A percentile compares a stretch with the other conserved stretches of the same genome.
phyloP scores from a whole-genome alignment of 345 rosid species.

The Populus deltoides region DNA sequence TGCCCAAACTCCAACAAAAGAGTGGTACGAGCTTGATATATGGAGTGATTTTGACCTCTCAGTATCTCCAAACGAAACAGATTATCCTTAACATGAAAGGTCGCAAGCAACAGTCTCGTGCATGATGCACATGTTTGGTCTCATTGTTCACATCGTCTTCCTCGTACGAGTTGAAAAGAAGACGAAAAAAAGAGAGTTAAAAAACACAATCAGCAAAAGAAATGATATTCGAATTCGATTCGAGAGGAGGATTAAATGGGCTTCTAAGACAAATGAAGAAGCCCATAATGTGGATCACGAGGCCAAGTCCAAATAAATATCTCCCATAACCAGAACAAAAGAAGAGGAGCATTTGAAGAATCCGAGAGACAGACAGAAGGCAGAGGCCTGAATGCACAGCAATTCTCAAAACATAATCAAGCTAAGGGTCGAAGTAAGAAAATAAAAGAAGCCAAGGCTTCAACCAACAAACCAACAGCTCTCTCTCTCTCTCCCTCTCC shows the following conservation, averaged over 20 bases:
- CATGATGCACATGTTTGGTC: too few relatives aligned
- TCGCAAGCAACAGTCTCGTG: too few relatives aligned
- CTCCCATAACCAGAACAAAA: not conserved
- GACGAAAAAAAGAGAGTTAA: too few relatives aligned
- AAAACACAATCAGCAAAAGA: not conserved
- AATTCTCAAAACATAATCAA: not conserved
- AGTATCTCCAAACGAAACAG: too few relatives aligned
- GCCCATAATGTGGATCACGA: not conserved
- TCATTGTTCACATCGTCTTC: too few relatives aligned
- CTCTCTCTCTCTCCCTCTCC: not conserved
- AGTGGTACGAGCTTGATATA: too few relatives aligned
- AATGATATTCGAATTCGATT: not conserved
- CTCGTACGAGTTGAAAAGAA: too few relatives aligned
- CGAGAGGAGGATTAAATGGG: not conserved
- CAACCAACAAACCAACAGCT: too few relatives aligned
- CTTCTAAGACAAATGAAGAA: not conserved
- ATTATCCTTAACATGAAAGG: too few relatives aligned
- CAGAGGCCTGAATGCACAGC: not conserved
- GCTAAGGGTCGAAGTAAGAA: not conserved
- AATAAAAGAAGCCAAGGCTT: not conserved
- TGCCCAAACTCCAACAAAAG: too few relatives aligned
- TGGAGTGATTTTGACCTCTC: too few relatives aligned
- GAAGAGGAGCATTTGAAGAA: not conserved
- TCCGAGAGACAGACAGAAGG: not conserved
- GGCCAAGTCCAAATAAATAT: constrained; percentile 3